Percentiles rank a stretch among this genome's conserved stretches.
phyloP scores from a whole-genome alignment of 2,329 filamentous ascomycete genomes.

The Trichoderma sp. region DNA sequence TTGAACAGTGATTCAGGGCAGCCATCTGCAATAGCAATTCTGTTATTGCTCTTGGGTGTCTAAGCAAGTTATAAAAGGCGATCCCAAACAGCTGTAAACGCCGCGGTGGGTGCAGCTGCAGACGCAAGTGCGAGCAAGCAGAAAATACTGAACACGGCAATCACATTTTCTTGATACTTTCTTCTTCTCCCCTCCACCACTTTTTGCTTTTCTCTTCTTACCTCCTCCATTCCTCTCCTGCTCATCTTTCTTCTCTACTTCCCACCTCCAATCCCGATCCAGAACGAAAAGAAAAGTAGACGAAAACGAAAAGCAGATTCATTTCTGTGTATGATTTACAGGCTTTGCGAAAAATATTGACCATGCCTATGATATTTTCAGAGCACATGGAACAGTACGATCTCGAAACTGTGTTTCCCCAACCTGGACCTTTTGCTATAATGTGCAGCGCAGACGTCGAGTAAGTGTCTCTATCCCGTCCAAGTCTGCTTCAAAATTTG shows the following conservation, averaged over 20 bases:
- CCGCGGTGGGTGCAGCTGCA: neutral
- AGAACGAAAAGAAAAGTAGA: neutral
- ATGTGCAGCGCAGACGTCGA: slow-evolving; percentile 8
- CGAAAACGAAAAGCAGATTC: too few species aligned
- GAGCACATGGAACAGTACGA: slow-evolving; percentile 21
- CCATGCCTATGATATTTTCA: slow-evolving; percentile 25
- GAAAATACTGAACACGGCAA: neutral
- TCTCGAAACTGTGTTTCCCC: slow-evolving; percentile 22
- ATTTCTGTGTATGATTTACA: neutral
- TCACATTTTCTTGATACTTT: neutral
- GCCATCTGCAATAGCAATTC: neutral
- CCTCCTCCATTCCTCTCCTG: neutral
- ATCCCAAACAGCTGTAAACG: slow-evolving; percentile 15
- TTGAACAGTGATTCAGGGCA: neutral
- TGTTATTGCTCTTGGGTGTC: neutral
- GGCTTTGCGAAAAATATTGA: neutral
- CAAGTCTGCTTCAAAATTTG: neutral
- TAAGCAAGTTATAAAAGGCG: neutral
- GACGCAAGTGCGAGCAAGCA: slow-evolving; percentile 1
- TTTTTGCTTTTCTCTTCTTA: neutral
- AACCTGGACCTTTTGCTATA: neutral
- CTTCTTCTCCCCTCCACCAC: neutral
- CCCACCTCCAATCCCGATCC: neutral
- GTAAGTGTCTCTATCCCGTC: neutral
- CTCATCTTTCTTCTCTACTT: neutral